Percentiles rank a stretch among this genome's conserved stretches.
These are phyloP conservation scores for Pyrenula aspistea DNA, from an alignment of 495 filamentous ascomycete species.

Conservation along the genomic window DNA sequence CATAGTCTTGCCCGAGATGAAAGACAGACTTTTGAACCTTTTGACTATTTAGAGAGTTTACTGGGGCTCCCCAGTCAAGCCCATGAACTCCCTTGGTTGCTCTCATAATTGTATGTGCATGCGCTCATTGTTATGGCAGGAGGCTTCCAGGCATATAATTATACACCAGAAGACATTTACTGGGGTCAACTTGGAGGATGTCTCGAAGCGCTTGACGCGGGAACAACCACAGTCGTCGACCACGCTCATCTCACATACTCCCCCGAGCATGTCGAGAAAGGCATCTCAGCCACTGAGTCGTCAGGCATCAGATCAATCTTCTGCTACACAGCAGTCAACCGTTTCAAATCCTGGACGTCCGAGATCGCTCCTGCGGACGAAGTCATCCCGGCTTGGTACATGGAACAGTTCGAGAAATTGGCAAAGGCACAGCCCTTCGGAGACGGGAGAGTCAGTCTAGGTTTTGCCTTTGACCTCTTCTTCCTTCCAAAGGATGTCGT, in stretches of 20 bases:
- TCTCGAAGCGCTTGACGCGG: conserved; percentile 39
- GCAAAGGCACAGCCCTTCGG: conserved; percentile 19
- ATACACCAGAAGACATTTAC: conserved; percentile 36
- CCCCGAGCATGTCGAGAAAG: conserved; percentile 7
- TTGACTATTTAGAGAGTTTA: no score
- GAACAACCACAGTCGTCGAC: conserved; percentile 46
- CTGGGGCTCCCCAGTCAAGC: no score
- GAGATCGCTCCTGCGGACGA: conserved; percentile 17
- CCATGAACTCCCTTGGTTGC: no score
- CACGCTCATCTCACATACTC: conserved; percentile 34
- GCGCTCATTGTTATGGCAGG: no score
- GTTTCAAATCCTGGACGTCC: conserved; percentile 22
- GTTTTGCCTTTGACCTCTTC: conserved; percentile 28
- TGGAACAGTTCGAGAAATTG: conserved; percentile 21
- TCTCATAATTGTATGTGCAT: no score
- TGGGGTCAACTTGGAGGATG: conserved; percentile 40
- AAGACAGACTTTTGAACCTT: no score
- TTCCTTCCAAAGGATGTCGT: conserved; percentile 22
- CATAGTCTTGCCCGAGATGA: no score
- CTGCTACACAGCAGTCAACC: conserved; percentile 26
- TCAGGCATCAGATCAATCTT: conserved; percentile 38
- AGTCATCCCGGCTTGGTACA: conserved; percentile 26
- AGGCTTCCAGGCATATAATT: conserved; percentile 20
- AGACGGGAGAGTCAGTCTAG: conserved; percentile 24
- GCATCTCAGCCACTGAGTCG: conserved; percentile 24